Evolutionary conservation across 2,329 filamentous ascomycete genomes (phyloP).

Genomic region (Teratosphaeriaceae sp.): DNA sequence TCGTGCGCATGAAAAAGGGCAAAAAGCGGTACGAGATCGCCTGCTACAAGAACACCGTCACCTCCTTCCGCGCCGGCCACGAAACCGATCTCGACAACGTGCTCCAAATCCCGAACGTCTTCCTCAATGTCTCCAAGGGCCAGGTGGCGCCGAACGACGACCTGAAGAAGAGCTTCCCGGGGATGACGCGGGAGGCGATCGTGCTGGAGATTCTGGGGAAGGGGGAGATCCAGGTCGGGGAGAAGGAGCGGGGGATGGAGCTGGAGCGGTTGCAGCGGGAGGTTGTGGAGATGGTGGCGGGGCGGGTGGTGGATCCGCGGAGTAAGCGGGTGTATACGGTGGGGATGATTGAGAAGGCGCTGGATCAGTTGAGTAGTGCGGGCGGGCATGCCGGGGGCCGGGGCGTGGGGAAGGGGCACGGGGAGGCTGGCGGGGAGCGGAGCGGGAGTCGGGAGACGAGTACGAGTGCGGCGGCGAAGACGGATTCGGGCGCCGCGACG

Average conservation of each 20-base stretch:
- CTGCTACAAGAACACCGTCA: constrained; percentile 99
- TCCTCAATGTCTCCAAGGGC: constrained; percentile 93
- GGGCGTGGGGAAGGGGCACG: constrained; percentile 25
- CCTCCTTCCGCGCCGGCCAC: constrained; percentile 90
- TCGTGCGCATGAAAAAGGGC: constrained; percentile 93
- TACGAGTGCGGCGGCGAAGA: constrained; percentile 7
- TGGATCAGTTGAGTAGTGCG: constrained; percentile 74
- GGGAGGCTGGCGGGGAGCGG: constrained; percentile 24
- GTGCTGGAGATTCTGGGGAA: constrained; percentile 91
- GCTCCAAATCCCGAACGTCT: constrained; percentile 91
- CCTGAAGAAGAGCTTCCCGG: constrained; percentile 81
- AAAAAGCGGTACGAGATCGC: constrained; percentile 99
- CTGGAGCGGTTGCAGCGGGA: constrained; percentile 87
- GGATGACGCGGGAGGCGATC: constrained; percentile 70
- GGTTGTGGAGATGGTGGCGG: constrained; percentile 85
- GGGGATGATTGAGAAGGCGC: constrained; percentile 95
- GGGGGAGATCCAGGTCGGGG: constrained; percentile 91
- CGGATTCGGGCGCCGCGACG: constrained; percentile 20
- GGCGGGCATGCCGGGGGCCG: constrained; percentile 38
- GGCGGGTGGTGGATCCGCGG: constrained; percentile 83
- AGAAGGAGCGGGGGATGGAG: constrained; percentile 86
- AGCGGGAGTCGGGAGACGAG: constrained; percentile 29
- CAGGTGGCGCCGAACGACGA: constrained; percentile 87
- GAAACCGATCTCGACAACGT: constrained; percentile 98
- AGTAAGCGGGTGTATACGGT: constrained; percentile 92